A percentile compares a stretch with the other conserved stretches of the same genome.
These are phyloP conservation scores for Emmonsia crescens DNA, from an alignment of 2,329 filamentous ascomycete species.

Conservation along the genomic window DNA sequence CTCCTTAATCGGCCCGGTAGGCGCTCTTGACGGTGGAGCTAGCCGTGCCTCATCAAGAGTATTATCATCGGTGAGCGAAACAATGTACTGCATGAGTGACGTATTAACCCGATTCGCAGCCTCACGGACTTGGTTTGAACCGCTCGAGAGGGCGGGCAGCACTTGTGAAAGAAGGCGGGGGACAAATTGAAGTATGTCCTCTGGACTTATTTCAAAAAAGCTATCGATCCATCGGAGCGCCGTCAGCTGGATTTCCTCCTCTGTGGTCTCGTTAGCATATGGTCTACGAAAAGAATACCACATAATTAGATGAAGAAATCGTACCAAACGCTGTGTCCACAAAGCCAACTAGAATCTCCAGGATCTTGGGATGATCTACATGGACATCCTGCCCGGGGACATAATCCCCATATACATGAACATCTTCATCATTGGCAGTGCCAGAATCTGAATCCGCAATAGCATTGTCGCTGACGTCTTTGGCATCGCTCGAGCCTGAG, in stretches of 20 bases:
- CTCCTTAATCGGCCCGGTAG: conserved; percentile 30
- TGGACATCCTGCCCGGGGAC: conserved; percentile 94
- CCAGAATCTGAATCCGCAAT: conserved; percentile 38
- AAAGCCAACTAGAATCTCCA: conserved; percentile 84
- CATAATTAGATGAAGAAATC: conserved; percentile 18
- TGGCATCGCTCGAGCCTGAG: conserved; percentile 35
- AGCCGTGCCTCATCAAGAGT: conserved; percentile 31
- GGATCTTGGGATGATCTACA: conserved; percentile 81
- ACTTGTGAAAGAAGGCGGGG: conserved; percentile 86
- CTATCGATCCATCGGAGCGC: conserved; percentile 90
- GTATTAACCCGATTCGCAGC: conserved; percentile 83
- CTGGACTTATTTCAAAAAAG: conserved; percentile 93
- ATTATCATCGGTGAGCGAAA: conserved; percentile 69
- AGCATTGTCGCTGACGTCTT: conserved; percentile 45
- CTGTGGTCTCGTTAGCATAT: conserved; percentile 35
- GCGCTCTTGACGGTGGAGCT: conserved; percentile 30
- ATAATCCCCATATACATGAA: conserved; percentile 79
- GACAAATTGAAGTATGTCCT: conserved; percentile 90
- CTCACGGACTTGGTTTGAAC: conserved; percentile 76
- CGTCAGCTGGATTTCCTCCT: conserved; percentile 85
- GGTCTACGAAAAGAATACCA: conserved; percentile 1
- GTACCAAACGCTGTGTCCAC: conserved; percentile 69
- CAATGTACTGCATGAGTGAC: conserved; percentile 86
- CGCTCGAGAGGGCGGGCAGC: conserved; percentile 85
- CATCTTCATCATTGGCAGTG: conserved; percentile 44